phyloP scores from a whole-genome alignment of 305 asterid genomes.

The Withania somnifera region DNA sequence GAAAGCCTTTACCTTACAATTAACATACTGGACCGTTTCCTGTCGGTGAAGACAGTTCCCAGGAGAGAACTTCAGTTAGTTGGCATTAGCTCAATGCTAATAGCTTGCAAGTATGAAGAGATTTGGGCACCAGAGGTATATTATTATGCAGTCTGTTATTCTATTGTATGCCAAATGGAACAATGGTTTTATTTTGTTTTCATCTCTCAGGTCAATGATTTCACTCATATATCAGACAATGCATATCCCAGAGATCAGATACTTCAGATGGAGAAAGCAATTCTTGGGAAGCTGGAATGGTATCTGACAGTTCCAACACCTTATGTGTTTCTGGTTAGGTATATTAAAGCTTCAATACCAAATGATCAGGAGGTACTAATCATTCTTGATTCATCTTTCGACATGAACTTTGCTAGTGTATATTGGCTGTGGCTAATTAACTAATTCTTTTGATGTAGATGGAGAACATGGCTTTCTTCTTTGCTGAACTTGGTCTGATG shows the following conservation, averaged over 20 bases:
- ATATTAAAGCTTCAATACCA: constrained; percentile 54
- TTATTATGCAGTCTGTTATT: background rate
- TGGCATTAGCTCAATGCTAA: constrained; percentile 83
- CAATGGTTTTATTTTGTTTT: background rate
- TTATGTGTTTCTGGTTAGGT: constrained; percentile 72
- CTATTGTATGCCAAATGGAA: background rate
- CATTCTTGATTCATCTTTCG: background rate
- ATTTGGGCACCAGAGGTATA: constrained; percentile 90
- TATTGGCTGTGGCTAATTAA: background rate
- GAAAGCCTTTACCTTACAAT: constrained; percentile 66
- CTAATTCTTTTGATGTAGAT: constrained; percentile 18
- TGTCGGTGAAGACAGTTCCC: constrained; percentile 36
- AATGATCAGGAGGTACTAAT: constrained; percentile 41
- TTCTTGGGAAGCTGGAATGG: constrained; percentile 80
- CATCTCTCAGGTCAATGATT: constrained; percentile 42
- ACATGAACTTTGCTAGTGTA: background rate
- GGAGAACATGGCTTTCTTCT: constrained; percentile 57
- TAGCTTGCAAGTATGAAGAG: constrained; percentile 92
- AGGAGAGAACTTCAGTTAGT: constrained; percentile 79
- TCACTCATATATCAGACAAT: constrained; percentile 59
- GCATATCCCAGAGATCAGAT: constrained; percentile 65
- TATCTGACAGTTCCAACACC: constrained; percentile 82
- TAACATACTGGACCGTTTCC: constrained; percentile 57
- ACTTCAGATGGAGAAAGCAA: constrained; percentile 67
- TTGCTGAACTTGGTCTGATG: constrained; percentile 63